phyloP scores from a whole-genome alignment of 2,329 filamentous ascomycete species.

The Alternaria sp. region DNA sequence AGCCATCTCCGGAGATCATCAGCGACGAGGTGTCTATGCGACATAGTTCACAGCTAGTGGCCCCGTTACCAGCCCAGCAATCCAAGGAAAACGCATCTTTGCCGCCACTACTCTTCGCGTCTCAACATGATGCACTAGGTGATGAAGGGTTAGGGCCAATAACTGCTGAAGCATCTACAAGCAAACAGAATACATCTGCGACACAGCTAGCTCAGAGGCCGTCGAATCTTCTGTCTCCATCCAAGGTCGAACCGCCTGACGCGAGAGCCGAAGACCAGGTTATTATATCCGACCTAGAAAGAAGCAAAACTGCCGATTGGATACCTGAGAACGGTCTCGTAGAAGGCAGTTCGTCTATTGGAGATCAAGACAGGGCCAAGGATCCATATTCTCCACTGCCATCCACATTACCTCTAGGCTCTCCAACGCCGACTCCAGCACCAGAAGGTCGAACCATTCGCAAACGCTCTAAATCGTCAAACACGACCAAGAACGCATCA shows the following conservation, averaged over 20 bases:
- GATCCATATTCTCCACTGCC: background rate
- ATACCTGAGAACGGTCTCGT: background rate
- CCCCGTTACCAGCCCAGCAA: background rate
- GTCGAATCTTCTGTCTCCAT: background rate
- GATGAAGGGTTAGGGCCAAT: background rate
- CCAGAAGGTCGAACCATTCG: background rate
- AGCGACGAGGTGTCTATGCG: background rate
- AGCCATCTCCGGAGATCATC: background rate
- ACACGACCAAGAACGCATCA: slow-evolving; percentile 1
- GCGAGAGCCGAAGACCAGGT: background rate
- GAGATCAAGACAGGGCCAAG: background rate
- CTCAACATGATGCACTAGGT: background rate
- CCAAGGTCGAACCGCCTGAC: background rate
- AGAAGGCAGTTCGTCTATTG: background rate
- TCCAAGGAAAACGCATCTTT: background rate
- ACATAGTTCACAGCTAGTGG: no score
- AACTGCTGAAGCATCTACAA: background rate
- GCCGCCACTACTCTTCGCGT: background rate
- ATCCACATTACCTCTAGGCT: background rate
- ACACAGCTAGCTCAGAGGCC: background rate
- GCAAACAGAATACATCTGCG: background rate
- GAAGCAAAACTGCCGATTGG: background rate
- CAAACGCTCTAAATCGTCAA: background rate
- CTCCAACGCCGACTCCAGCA: background rate
- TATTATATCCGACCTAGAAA: background rate